phyloP scores from a whole-genome alignment of 331 rosid species.

The Stylosanthes scabra region DNA sequence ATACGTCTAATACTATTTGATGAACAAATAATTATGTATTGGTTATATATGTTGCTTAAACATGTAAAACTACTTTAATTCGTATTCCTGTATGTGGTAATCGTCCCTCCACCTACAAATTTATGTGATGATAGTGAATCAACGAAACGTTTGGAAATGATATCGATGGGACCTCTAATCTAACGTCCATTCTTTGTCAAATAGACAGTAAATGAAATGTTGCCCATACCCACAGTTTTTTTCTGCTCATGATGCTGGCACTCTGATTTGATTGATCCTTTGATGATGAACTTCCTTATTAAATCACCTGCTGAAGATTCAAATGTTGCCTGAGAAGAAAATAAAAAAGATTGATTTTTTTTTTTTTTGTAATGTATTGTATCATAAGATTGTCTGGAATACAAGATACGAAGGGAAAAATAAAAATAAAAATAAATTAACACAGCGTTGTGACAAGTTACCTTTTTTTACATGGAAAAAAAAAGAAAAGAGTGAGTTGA shows the following conservation, averaged over 20 bases:
- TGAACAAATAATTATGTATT: slow-evolving; percentile 51
- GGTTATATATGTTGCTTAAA: slow-evolving; percentile 44
- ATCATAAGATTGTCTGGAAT: too few species aligned
- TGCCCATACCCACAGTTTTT: slow-evolving; percentile 2
- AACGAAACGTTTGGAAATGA: slow-evolving; percentile 32
- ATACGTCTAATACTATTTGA: slow-evolving; percentile 31
- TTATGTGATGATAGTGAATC: slow-evolving; percentile 26
- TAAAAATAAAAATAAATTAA: too few species aligned
- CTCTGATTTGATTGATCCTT: slow-evolving; percentile 30
- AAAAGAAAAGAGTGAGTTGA: too few species aligned
- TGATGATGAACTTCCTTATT: background rate
- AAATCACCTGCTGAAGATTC: background rate
- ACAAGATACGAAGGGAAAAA: too few species aligned
- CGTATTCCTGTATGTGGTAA: slow-evolving; percentile 36
- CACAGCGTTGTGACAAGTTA: too few species aligned
- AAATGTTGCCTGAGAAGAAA: background rate
- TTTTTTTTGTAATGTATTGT: background rate
- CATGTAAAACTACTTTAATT: slow-evolving; percentile 42
- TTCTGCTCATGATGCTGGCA: slow-evolving; percentile 6
- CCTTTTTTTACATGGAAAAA: too few species aligned
- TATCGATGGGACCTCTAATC: slow-evolving; percentile 51
- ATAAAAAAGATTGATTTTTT: background rate
- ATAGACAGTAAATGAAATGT: slow-evolving; percentile 6
- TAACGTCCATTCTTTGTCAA: slow-evolving; percentile 46
- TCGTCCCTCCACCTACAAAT: slow-evolving; percentile 43